Percentiles rank a stretch among this genome's conserved stretches.
Conservation (phyloP, 352 stramenopile genomes). For the Phytophthora multivora region DNA sequence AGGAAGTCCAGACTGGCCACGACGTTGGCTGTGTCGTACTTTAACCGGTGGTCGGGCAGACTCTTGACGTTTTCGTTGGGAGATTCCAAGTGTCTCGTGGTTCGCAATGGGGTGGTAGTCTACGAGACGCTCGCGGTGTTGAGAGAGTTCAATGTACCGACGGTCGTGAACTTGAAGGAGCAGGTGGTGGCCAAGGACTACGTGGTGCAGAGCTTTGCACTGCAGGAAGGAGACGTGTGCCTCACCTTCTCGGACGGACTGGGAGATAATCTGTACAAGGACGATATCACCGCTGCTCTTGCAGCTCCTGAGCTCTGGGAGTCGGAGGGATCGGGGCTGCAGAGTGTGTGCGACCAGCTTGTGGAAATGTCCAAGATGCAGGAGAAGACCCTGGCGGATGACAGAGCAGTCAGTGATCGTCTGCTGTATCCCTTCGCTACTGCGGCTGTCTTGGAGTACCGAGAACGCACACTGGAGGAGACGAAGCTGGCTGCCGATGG, state of each 20-base stretch:
- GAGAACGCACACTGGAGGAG: slow-evolving; percentile 54
- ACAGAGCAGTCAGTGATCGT: neutral
- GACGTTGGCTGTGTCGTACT: slow-evolving; percentile 74
- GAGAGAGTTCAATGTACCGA: slow-evolving; percentile 82
- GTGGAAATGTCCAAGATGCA: slow-evolving; percentile 51
- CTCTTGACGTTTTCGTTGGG: slow-evolving; percentile 76
- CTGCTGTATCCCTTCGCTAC: slow-evolving; percentile 69
- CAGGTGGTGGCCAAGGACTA: slow-evolving; percentile 60
- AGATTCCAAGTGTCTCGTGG: slow-evolving; percentile 76
- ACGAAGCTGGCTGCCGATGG: slow-evolving; percentile 15
- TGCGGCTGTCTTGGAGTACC: slow-evolving; percentile 66
- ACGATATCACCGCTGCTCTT: slow-evolving; percentile 53
- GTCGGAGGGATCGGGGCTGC: slow-evolving; percentile 30
- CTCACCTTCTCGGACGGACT: slow-evolving; percentile 82
- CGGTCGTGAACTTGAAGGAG: slow-evolving; percentile 66
- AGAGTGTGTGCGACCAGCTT: slow-evolving; percentile 58
- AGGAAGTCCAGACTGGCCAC: slow-evolving; percentile 67
- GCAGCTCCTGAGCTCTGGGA: slow-evolving; percentile 27
- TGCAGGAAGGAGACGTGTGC: slow-evolving; percentile 61
- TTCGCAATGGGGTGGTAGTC: slow-evolving; percentile 51
- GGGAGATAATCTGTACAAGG: slow-evolving; percentile 83
- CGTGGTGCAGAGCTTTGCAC: slow-evolving; percentile 66
- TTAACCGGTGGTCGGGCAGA: slow-evolving; percentile 68
- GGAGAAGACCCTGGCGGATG: slow-evolving; percentile 10
- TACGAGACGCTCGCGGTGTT: slow-evolving; percentile 75